Percentiles rank a stretch among this genome's conserved stretches.
Evolutionary conservation across 2,329 filamentous ascomycete species (phyloP).

Genomic region (Orbilia quercus): DNA sequence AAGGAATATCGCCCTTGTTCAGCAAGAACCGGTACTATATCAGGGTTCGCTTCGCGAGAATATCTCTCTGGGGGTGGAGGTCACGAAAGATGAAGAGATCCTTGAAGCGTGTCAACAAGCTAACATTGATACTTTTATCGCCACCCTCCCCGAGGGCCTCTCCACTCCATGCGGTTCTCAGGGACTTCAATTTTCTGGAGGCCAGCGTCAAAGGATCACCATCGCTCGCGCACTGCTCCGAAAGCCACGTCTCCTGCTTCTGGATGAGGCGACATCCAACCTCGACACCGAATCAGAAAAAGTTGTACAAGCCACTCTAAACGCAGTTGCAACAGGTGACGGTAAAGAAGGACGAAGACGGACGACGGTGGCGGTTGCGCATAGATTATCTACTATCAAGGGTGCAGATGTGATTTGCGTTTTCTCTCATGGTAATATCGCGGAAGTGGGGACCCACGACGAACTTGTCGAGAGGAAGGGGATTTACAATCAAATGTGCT

Average conservation of each 20-base stretch:
- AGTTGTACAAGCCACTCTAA: conserved; percentile 75
- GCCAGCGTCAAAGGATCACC: conserved; percentile 70
- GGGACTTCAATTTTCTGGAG: conserved; percentile 71
- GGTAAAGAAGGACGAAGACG: conserved; percentile 61
- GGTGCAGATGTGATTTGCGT: conserved; percentile 63
- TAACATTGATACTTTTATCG: conserved; percentile 72
- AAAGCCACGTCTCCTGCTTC: conserved; percentile 67
- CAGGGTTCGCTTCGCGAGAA: conserved; percentile 77
- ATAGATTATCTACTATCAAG: conserved; percentile 62
- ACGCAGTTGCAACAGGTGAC: conserved; percentile 70
- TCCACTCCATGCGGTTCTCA: conserved; percentile 67
- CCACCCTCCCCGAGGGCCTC: conserved; percentile 67
- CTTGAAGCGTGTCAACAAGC: conserved; percentile 70
- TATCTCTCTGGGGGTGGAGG: conserved; percentile 69
- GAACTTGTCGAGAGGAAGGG: conserved; percentile 61
- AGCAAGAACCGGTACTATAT: conserved; percentile 79
- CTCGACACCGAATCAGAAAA: conserved; percentile 76
- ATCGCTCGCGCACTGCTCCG: conserved; percentile 70
- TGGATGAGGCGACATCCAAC: conserved; percentile 71
- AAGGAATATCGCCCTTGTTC: conserved; percentile 74
- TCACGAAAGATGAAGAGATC: conserved; percentile 59
- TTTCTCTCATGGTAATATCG: conserved; percentile 63
- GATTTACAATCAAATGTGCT: conserved; percentile 58
- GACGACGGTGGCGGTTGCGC: conserved; percentile 79
- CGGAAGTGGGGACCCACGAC: conserved; percentile 64